These are phyloP conservation scores for Nicotiana attenuata DNA, from an alignment of 257 asterid genomes.

Conservation along the genomic window DNA sequence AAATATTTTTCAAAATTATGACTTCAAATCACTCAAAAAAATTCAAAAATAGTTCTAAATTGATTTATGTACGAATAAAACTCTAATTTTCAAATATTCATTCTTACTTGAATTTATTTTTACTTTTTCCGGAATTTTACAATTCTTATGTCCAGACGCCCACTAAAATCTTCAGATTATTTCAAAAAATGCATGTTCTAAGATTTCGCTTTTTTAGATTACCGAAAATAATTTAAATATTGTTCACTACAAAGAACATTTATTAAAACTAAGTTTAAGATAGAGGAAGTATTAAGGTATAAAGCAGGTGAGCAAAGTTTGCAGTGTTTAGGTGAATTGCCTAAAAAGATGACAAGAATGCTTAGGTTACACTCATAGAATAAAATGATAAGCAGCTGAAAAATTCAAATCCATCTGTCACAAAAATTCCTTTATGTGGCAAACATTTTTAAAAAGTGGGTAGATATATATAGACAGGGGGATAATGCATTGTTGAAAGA, in stretches of 20 bases:
- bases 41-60: too few relatives aligned
- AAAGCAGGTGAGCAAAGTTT: slow-evolving; percentile 9
- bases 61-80: too few relatives aligned
- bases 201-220: not conserved
- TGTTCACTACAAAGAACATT: too few relatives aligned
- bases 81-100: too few relatives aligned
- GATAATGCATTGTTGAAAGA: slow-evolving; percentile 13
- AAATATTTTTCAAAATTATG: too few relatives aligned
- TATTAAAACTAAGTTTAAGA: not conserved
- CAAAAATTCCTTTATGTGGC: slow-evolving; percentile 9
- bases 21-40: too few relatives aligned
- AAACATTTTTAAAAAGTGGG: not conserved
- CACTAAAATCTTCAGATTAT: too few relatives aligned
- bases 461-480: not conserved
- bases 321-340: slow-evolving; percentile 34
- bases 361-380: slow-evolving; percentile 14
- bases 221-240: too few relatives aligned
- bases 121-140: too few relatives aligned
- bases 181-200: not conserved
- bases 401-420: slow-evolving; percentile 18
- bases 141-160: too few relatives aligned
- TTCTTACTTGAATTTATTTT: too few relatives aligned
- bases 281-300: slow-evolving; percentile 8
- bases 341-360: not conserved
- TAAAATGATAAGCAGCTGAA: slow-evolving; percentile 19